These are phyloP conservation scores for Sideroxylon spinosum DNA, from an alignment of 179 eudicot species.

Conservation along the genomic window DNA sequence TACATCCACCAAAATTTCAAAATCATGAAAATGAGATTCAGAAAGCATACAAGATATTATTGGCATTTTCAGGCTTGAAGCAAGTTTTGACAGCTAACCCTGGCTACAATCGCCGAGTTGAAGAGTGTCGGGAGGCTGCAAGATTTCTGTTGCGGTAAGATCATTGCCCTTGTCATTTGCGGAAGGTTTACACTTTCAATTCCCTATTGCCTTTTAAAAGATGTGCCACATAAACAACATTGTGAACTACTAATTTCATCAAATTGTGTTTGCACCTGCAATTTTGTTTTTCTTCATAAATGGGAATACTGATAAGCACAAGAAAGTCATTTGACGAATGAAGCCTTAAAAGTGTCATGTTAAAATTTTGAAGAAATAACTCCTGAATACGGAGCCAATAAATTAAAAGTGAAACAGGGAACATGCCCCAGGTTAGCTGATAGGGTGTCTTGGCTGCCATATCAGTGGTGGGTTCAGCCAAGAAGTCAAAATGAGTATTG, in stretches of 20 bases:
- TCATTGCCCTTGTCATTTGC: background rate
- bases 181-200: background rate
- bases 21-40: conserved; percentile 27
- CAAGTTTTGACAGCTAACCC: conserved; percentile 70
- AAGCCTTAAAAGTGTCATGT: background rate
- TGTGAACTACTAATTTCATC: background rate
- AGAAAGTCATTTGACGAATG: background rate
- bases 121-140: conserved; percentile 91
- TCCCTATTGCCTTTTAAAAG: background rate
- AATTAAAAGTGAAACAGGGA: background rate
- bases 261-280: background rate
- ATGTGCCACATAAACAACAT: background rate
- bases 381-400: background rate
- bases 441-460: background rate
- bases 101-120: conserved; percentile 79
- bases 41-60: conserved; percentile 70
- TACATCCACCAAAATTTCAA: conserved; percentile 42
- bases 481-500: background rate
- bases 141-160: conserved; percentile 69
- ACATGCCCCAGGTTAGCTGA: background rate
- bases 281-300: background rate
- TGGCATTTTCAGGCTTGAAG: conserved; percentile 93
- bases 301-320: background rate
- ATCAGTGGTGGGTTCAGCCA: background rate
- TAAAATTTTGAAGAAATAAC: background rate